Evolutionary conservation across 306 rosid genomes (phyloP).

Genomic region (Castanea crenata): DNA sequence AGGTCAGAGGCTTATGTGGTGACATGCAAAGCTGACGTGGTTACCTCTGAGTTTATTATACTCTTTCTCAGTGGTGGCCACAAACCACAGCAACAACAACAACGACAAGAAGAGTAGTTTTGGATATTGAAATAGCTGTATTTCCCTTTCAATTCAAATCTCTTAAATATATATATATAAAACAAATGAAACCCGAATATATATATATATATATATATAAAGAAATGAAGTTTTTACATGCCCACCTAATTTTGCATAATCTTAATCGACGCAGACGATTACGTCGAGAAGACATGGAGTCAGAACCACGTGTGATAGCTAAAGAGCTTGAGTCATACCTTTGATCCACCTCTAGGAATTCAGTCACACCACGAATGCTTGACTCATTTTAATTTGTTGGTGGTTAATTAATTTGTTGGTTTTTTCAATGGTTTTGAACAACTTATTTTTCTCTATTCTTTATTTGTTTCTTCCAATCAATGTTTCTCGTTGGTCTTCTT

Average conservation of each 20-base stretch:
- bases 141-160: not conserved
- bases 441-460: too few species aligned
- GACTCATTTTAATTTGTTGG: not conserved
- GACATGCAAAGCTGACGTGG: constrained; percentile 30
- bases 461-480: too few species aligned
- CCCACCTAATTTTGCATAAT: not conserved
- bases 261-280: constrained; percentile 10
- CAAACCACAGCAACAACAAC: not conserved
- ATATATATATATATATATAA: not conserved
- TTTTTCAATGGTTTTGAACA: too few species aligned
- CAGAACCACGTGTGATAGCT: constrained; percentile 23
- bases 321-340: too few species aligned
- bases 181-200: too few species aligned
- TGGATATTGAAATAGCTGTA: too few species aligned
- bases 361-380: not conserved
- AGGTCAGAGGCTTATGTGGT: constrained; percentile 24
- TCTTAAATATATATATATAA: too few species aligned
- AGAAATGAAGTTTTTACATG: too few species aligned
- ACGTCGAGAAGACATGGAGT: not conserved
- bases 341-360: not conserved
- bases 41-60: not conserved
- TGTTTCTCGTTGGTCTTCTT: too few species aligned
- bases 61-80: not conserved
- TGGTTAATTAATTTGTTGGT: not conserved
- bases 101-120: too few species aligned